Percentiles rank a stretch among this genome's conserved stretches.
Conservation (phyloP, 2,329 filamentous ascomycete genomes). For the Triangularia setosa region DNA sequence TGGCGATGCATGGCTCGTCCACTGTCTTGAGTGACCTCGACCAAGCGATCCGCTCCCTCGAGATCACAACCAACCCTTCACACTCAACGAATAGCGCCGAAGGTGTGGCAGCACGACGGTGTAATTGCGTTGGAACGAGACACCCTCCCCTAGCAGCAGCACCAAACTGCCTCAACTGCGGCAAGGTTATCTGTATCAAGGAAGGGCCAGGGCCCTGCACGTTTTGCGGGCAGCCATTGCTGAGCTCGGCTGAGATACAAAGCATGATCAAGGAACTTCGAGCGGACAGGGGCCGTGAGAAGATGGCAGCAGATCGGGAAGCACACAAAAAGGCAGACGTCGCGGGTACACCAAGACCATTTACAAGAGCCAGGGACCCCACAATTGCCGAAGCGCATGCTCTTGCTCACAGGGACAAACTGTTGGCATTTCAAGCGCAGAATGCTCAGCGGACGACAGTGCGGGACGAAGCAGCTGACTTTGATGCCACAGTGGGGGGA, state of each 20-base stretch:
- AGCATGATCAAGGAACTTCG: conserved; percentile 80
- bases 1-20: conserved; percentile 76
- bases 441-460: conserved; percentile 82
- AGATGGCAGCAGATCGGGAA: conserved; percentile 75
- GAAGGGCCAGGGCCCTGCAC: conserved; percentile 94
- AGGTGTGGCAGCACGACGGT: conserved; percentile 60
- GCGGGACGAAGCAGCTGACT: conserved; percentile 73
- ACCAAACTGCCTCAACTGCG: conserved; percentile 87
- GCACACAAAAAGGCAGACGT: conserved; percentile 64
- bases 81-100: conserved; percentile 40
- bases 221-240: conserved; percentile 73
- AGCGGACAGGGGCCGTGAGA: conserved; percentile 82
- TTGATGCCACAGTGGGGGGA: conserved; percentile 46
- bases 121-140: conserved; percentile 81
- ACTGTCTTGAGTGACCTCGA: conserved; percentile 67
- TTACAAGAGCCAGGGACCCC: conserved; percentile 41
- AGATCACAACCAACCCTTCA: conserved; percentile 85
- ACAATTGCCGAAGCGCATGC: conserved; percentile 64
- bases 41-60: conserved; percentile 81
- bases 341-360: conserved; percentile 56
- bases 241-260: conserved; percentile 71
- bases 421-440: conserved; percentile 78
- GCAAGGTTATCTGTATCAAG: conserved; percentile 92
- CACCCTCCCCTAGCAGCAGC: conserved; percentile 88
- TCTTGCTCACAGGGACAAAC: conserved; percentile 72